phyloP scores from a whole-genome alignment of 495 filamentous ascomycete genomes.

The Podospora appendiculata region DNA sequence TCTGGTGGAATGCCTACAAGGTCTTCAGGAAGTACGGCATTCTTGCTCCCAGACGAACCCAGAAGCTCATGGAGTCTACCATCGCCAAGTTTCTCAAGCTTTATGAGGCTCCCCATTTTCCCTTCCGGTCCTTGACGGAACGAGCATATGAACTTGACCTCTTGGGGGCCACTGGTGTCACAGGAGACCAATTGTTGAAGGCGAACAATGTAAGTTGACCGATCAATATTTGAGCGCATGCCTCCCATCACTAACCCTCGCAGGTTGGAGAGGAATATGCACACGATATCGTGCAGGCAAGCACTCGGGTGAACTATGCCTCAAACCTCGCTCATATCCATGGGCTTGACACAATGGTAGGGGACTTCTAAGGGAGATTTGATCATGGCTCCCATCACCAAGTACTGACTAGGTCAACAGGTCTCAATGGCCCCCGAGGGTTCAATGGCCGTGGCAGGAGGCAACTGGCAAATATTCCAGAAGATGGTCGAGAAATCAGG shows the following conservation, averaged over 20 bases:
- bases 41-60: conserved; percentile 62
- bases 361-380: conserved; percentile 15
- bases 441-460: conserved; percentile 69
- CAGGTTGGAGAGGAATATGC: conserved; percentile 59
- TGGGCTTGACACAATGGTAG: conserved; percentile 86
- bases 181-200: conserved; percentile 63
- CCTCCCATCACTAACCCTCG: neutral
- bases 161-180: conserved; percentile 51
- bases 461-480: conserved; percentile 94
- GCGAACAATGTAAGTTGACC: conserved; percentile 45
- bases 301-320: conserved; percentile 91
- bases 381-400: neutral
- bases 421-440: conserved; percentile 75
- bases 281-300: conserved; percentile 83
- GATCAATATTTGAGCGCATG: neutral
- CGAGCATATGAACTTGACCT: conserved; percentile 59
- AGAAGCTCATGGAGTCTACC: conserved; percentile 62
- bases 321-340: conserved; percentile 82
- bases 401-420: conserved; percentile 7
- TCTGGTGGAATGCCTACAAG: conserved; percentile 72
- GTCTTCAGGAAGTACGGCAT: conserved; percentile 78
- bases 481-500: conserved; percentile 62
- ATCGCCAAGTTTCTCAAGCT: conserved; percentile 70
- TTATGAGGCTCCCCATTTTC: conserved; percentile 77
- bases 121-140: conserved; percentile 67